phyloP scores from a whole-genome alignment of 768 basidiomycete genomes.

The Goffeauzyma gilvescens region DNA sequence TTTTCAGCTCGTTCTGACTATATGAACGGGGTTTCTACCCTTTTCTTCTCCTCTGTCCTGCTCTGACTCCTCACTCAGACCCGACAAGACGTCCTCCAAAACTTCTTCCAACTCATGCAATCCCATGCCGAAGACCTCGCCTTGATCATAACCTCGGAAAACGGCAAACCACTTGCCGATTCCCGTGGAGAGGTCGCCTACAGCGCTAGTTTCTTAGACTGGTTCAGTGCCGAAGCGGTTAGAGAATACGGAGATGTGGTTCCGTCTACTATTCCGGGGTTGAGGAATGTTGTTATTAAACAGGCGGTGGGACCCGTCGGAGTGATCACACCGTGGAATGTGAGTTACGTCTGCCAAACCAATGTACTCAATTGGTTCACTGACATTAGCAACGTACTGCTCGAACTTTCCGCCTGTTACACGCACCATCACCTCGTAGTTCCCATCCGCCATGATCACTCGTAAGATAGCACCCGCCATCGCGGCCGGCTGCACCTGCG shows the following conservation, averaged over 20 bases:
- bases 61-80: too few species aligned
- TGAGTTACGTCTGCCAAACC: too few species aligned
- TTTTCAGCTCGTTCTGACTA: background rate
- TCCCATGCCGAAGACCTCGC: conserved; percentile 72
- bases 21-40: background rate
- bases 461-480: conserved; percentile 30
- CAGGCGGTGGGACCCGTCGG: conserved; percentile 43
- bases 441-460: conserved; percentile 67
- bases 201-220: conserved; percentile 19
- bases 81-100: conserved; percentile 65
- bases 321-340: conserved; percentile 22
- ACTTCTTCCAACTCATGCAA: conserved; percentile 58
- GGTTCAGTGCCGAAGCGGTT: conserved; percentile 70
- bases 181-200: conserved; percentile 74
- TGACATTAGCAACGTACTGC: too few species aligned
- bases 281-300: conserved; percentile 76
- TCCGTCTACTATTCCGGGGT: conserved; percentile 48
- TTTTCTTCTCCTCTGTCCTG: too few species aligned
- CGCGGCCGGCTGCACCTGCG: conserved; percentile 87
- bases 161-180: conserved; percentile 76
- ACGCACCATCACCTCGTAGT: too few species aligned
- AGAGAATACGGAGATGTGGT: conserved; percentile 81
- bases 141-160: conserved; percentile 59
- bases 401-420: too few species aligned
- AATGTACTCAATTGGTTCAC: too few species aligned